Conservation (phyloP, 208 protist genomes). For the Crithidia sp. region DNA sequence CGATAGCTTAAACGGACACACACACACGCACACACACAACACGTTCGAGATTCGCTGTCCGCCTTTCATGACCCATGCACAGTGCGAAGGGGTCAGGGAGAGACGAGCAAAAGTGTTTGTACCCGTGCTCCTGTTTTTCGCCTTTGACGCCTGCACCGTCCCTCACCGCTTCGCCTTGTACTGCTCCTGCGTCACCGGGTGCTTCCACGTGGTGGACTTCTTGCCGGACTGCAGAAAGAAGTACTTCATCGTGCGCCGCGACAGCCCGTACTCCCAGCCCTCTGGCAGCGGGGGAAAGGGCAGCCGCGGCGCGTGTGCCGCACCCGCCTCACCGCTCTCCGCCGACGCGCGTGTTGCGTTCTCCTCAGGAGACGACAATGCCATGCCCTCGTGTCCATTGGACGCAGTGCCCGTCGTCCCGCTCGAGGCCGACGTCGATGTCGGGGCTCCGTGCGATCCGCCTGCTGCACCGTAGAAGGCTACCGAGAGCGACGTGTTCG, state of each 20-base stretch:
- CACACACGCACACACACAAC: too few relatives aligned
- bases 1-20: too few relatives aligned
- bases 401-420: too few relatives aligned
- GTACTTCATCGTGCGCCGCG: constrained; percentile 40
- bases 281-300: constrained; percentile 34
- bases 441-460: too few relatives aligned
- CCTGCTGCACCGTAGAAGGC: constrained; percentile 8
- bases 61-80: too few relatives aligned
- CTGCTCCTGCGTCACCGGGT: constrained; percentile 40
- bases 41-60: too few relatives aligned
- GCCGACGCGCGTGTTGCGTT: not conserved
- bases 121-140: too few relatives aligned
- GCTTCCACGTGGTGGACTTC: constrained; percentile 41
- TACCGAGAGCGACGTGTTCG: constrained; percentile 1
- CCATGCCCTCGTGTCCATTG: not conserved
- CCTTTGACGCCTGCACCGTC: too few relatives aligned
- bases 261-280: constrained; percentile 37
- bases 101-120: too few relatives aligned
- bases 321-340: not conserved
- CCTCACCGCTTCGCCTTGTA: constrained; percentile 31
- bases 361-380: not conserved
- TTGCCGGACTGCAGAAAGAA: constrained; percentile 39
- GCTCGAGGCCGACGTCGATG: too few relatives aligned
- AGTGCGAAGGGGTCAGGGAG: too few relatives aligned
- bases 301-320: constrained; percentile 7